Evolutionary conservation across 371 early-diverging fungal species (phyloP), one percentile per base, ranked within the genome.

Genomic region (Mycotypha africana): DNA sequence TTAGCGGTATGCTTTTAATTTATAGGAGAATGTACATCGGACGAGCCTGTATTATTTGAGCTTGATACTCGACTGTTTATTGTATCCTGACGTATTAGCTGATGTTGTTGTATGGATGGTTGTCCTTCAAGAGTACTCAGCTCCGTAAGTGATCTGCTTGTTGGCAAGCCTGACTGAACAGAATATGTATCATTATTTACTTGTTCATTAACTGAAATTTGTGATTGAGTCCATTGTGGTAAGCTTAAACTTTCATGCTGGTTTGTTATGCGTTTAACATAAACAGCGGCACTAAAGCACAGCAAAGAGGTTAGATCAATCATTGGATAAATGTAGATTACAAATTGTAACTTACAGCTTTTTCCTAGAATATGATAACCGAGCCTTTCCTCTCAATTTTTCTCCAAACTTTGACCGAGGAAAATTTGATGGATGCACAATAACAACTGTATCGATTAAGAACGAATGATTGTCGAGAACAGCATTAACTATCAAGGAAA

Each of bases 401-500:
- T 84, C 82, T 10, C 81, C 81, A 43, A 66, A 70, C 12, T 79
- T 55, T 23, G 78, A 67, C 43, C 79, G 70, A 26, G 86, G 79
- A 42, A 92, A 55, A 11, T 76, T 63, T 32, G 70, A 79, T 15
- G 70, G 67, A 21, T 72, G 68, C 3, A 89, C 73, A 44, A 89
- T 71, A 0, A 82, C 79, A 26, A 92, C 76, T 22, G 78, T 78
- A 60, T 88, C 87, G 1, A 87, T 60, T 42, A 88, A 58, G 57
- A 90, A 80, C 38, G 74, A 75, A 62, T 91, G 90, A 25, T 80
- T 71, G 25, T 88, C 88, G 25, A 90, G 57, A 11, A 90, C 72
- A 4, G 76, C 70, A 51, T 79, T 77, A 38, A 90, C 75, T 38
- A 89, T 66, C 24, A 82, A 49, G 30, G 86, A 68, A 11, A 79